These are phyloP conservation scores for Physcomitrium patens DNA, from an alignment of 225 moss, liverwort and hornwort genomes.

Conservation along the genomic window DNA sequence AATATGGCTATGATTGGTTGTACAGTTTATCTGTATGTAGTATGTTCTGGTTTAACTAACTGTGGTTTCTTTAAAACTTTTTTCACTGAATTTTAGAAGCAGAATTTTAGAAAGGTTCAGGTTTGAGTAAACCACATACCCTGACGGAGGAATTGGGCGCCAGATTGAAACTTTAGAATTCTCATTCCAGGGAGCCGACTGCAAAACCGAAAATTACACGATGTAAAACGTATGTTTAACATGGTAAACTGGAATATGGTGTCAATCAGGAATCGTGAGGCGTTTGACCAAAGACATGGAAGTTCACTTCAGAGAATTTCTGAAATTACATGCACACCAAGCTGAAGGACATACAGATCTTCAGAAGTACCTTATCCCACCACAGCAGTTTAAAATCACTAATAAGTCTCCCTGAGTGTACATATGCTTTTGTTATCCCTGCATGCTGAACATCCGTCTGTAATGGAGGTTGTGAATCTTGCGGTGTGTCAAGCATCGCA, in stretches of 20 bases:
- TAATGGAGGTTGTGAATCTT: slow-evolving; percentile 46
- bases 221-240: background rate
- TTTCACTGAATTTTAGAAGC: background rate
- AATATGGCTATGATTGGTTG: slow-evolving; percentile 9
- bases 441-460: slow-evolving; percentile 33
- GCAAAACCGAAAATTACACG: slow-evolving; percentile 15
- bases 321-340: background rate
- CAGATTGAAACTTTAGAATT: slow-evolving; percentile 84
- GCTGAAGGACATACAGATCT: background rate
- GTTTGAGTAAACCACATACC: slow-evolving; percentile 45
- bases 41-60: background rate
- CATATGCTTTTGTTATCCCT: slow-evolving; percentile 43
- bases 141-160: slow-evolving; percentile 82
- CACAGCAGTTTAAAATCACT: slow-evolving; percentile 80
- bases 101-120: background rate
- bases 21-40: background rate
- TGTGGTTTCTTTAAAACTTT: background rate
- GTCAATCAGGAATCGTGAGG: background rate
- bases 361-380: slow-evolving; percentile 85
- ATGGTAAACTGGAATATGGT: background rate
- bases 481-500: slow-evolving; percentile 75
- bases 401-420: slow-evolving; percentile 74
- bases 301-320: background rate
- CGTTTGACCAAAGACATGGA: background rate
- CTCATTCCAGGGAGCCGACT: slow-evolving; percentile 90